Conservation (phyloP, 2,329 filamentous ascomycete genomes). For the Canariomyces notabilis region DNA sequence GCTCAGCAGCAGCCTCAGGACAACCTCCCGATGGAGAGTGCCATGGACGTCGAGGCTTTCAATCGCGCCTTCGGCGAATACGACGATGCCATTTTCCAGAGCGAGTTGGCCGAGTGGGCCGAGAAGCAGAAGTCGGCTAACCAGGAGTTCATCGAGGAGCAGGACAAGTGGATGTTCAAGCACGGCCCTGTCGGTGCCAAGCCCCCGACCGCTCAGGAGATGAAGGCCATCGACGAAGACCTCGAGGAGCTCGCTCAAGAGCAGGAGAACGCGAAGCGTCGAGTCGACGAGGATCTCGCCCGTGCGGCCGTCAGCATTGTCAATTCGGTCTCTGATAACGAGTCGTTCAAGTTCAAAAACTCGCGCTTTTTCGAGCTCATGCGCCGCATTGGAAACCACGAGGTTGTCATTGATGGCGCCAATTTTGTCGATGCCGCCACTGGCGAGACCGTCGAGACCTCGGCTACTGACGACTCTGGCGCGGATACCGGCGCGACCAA, state of each 20-base stretch:
- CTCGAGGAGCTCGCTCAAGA: constrained; percentile 26
- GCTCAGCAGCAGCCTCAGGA: constrained; percentile 7
- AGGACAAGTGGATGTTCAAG: constrained; percentile 30
- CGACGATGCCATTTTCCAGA: constrained; percentile 21
- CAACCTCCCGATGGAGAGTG: constrained; percentile 3
- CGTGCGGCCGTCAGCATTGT: constrained; percentile 67
- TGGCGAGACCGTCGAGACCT: constrained; percentile 20
- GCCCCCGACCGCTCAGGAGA: constrained; percentile 17
- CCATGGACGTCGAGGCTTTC: constrained; percentile 24
- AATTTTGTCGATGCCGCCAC: constrained; percentile 29
- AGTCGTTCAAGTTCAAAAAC: constrained; percentile 69
- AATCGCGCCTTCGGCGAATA: constrained; percentile 28
- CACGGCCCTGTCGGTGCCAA: constrained; percentile 25
- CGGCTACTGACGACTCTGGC: constrained; percentile 1
- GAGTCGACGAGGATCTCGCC: constrained; percentile 63
- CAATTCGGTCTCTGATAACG: constrained; percentile 62
- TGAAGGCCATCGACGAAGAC: constrained; percentile 22
- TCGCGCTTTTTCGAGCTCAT: constrained; percentile 74
- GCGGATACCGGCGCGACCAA: neutral
- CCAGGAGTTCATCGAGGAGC: constrained; percentile 15
- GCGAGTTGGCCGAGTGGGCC: constrained; percentile 18
- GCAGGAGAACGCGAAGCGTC: constrained; percentile 30
- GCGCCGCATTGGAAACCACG: constrained; percentile 65
- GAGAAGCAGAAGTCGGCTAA: constrained; percentile 14
- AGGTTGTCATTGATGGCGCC: constrained; percentile 66